phyloP scores from a whole-genome alignment of 2,329 filamentous ascomycete species.

The Madurella fahalii region DNA sequence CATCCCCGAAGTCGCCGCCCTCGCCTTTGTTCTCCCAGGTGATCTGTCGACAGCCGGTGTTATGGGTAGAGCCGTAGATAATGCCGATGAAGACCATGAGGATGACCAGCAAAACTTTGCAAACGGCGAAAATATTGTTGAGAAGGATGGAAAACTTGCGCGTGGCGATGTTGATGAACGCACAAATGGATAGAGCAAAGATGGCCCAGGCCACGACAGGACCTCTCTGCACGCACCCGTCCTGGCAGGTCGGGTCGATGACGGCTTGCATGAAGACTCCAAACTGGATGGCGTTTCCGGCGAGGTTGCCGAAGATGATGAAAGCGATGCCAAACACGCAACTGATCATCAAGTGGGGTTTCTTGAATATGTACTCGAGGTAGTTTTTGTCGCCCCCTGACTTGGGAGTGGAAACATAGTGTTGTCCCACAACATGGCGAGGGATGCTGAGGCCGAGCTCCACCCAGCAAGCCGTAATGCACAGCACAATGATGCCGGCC shows the following conservation, averaged over 20 bases:
- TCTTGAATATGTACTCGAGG: slow-evolving; percentile 22
- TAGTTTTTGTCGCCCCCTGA: slow-evolving; percentile 42
- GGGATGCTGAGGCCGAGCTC: slow-evolving; percentile 37
- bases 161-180: slow-evolving; percentile 40
- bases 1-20: slow-evolving; percentile 15
- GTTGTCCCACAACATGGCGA: slow-evolving; percentile 23
- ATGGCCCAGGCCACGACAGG: slow-evolving; percentile 40
- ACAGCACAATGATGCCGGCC: slow-evolving; percentile 24
- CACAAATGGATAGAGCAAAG: slow-evolving; percentile 33
- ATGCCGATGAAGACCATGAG: too few relatives aligned
- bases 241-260: slow-evolving; percentile 28
- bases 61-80: too few relatives aligned
- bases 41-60: too few relatives aligned
- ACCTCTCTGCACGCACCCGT: slow-evolving; percentile 23
- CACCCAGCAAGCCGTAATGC: slow-evolving; percentile 26
- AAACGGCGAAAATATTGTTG: slow-evolving; percentile 38
- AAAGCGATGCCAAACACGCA: slow-evolving; percentile 35
- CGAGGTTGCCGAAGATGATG: slow-evolving; percentile 19
- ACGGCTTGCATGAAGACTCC: slow-evolving; percentile 23
- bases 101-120: too few relatives aligned
- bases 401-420: slow-evolving; percentile 29
- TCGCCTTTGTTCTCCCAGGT: too few relatives aligned
- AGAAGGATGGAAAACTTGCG: slow-evolving; percentile 37
- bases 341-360: slow-evolving; percentile 31
- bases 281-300: slow-evolving; percentile 40